A percentile compares a stretch with the other conserved stretches of the same genome.
Evolutionary conservation across 805 yeast species (phyloP).

Genomic region (Saccharomycopsis sp.): DNA sequence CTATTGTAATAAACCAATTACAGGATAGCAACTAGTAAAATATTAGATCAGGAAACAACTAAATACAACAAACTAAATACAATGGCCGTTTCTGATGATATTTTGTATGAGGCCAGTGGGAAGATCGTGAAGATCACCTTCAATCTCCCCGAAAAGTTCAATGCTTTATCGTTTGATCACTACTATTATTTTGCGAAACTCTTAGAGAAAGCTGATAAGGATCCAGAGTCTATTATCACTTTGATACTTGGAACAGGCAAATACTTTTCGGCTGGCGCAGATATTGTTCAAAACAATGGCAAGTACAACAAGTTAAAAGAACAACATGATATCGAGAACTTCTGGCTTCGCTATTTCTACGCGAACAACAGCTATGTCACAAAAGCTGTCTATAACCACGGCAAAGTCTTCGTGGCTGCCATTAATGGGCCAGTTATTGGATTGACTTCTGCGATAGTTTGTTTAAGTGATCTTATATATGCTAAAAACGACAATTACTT

Average conservation of each 20-base stretch:
- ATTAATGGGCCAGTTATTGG: conserved; percentile 89
- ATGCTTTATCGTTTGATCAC: conserved; percentile 63
- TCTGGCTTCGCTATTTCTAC: conserved; percentile 53
- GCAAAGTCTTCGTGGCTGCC: conserved; percentile 63
- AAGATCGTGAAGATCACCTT: conserved; percentile 57
- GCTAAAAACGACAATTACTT: conserved; percentile 52
- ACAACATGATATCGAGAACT: conserved; percentile 29
- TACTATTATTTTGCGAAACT: conserved; percentile 53
- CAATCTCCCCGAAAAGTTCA: conserved; percentile 52
- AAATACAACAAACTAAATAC: neutral
- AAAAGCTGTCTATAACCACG: conserved; percentile 60
- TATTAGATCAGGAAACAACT: too few species aligned
- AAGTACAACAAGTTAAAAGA: conserved; percentile 3
- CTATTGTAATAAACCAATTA: too few species aligned
- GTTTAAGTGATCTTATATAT: conserved; percentile 72
- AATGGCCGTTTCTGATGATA: conserved; percentile 23
- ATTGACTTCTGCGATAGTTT: conserved; percentile 62
- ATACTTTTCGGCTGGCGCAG: conserved; percentile 82
- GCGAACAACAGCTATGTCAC: conserved; percentile 68
- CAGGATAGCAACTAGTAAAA: too few species aligned
- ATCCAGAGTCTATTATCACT: conserved; percentile 57
- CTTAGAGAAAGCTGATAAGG: conserved; percentile 55
- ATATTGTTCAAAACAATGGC: conserved; percentile 28
- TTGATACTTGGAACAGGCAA: conserved; percentile 65
- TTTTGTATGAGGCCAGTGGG: conserved; percentile 32